These are phyloP conservation scores for Echites panduratus DNA, from an alignment of 257 asterid species.

Conservation along the genomic window DNA sequence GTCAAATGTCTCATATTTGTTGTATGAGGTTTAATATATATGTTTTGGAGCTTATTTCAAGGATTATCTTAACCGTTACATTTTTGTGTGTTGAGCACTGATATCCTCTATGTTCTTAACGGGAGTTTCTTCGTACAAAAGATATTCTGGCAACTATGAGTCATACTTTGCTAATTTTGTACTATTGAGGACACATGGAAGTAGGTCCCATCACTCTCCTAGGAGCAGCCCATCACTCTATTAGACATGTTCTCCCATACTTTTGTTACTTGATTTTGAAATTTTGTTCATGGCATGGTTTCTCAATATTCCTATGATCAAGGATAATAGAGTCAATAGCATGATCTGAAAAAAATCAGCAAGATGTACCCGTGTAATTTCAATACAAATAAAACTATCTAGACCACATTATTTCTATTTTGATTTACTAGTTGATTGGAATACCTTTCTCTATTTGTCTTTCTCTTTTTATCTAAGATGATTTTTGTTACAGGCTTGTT, in stretches of 20 bases:
- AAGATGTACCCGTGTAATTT: neutral
- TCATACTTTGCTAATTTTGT: neutral
- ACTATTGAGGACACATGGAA: neutral
- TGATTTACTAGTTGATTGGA: conserved; percentile 2
- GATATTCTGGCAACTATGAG: neutral
- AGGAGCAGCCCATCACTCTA: neutral
- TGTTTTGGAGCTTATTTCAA: neutral
- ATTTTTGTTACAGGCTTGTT: conserved; percentile 42
- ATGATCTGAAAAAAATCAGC: neutral
- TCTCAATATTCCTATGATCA: neutral
- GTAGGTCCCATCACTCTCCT: neutral
- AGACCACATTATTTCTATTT: neutral
- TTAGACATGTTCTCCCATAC: neutral
- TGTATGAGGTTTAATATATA: neutral
- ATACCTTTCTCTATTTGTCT: neutral
- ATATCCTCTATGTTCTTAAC: neutral
- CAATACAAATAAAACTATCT: neutral
- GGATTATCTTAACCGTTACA: neutral
- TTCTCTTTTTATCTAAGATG: conserved; percentile 6
- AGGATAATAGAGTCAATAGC: neutral
- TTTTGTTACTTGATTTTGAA: neutral
- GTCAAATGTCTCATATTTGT: neutral
- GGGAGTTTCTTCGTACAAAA: neutral
- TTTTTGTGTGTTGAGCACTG: neutral
- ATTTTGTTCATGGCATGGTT: neutral